These are phyloP conservation scores for Bruguiera gymnorhiza DNA, from an alignment of 345 rosid species.

Conservation along the genomic window DNA sequence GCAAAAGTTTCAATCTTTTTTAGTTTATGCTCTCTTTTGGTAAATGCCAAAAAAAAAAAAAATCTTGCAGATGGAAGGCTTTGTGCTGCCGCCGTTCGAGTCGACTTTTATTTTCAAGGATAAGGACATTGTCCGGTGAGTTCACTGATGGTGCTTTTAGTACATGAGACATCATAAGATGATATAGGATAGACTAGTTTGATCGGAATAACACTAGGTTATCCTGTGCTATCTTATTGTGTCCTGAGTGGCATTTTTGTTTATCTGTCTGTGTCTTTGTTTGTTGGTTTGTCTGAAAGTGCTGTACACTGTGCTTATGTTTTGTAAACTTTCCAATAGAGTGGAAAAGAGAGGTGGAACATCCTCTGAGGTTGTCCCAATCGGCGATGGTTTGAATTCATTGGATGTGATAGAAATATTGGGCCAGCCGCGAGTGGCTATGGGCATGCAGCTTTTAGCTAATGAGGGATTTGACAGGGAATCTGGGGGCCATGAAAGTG, in stretches of 20 bases:
- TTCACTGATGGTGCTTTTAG: neutral
- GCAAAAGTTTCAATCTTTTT: neutral
- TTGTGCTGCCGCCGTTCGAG: constrained; percentile 85
- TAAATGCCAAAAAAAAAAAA: neutral
- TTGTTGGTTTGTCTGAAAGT: too few relatives aligned
- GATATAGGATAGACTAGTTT: too few relatives aligned
- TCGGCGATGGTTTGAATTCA: constrained; percentile 26
- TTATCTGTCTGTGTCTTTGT: too few relatives aligned
- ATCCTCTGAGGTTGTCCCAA: constrained; percentile 26
- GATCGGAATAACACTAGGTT: too few relatives aligned
- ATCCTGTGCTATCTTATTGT: too few relatives aligned
- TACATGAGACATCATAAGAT: too few relatives aligned
- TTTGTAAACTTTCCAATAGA: constrained; percentile 29
- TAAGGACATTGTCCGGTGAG: constrained; percentile 74
- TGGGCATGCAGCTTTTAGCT: constrained; percentile 50
- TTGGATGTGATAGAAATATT: constrained; percentile 34
- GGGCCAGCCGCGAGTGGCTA: constrained; percentile 30
- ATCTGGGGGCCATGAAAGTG: constrained; percentile 59
- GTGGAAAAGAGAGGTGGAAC: constrained; percentile 51
- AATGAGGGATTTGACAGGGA: constrained; percentile 70
- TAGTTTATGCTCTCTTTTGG: neutral
- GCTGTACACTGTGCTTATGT: neutral
- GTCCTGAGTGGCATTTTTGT: too few relatives aligned
- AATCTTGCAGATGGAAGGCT: constrained; percentile 81
- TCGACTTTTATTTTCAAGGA: constrained; percentile 69